Conservation (phyloP, 768 basidiomycete genomes). For the Lentinula guzmanii region DNA sequence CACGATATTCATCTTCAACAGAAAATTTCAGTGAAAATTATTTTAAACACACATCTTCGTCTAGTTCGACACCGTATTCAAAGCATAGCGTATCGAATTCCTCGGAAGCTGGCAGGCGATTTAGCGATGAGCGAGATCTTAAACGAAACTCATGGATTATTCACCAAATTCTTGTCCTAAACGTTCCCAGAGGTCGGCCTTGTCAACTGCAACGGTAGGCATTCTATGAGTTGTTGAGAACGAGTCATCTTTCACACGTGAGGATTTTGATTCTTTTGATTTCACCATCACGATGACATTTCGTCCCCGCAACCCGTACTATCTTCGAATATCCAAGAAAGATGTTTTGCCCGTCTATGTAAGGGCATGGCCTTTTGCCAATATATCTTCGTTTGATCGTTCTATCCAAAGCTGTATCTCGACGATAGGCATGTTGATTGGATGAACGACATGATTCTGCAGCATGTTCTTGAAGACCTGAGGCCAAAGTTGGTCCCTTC, state of each 20-base stretch:
- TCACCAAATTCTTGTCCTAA: constrained; percentile 81
- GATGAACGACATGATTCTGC: constrained; percentile 83
- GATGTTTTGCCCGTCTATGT: constrained; percentile 79
- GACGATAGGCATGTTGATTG: constrained; percentile 84
- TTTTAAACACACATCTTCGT: constrained; percentile 81
- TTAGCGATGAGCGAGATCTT: constrained; percentile 10
- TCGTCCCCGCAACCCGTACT: constrained; percentile 69
- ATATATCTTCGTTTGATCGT: neutral
- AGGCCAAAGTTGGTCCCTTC: constrained; percentile 52
- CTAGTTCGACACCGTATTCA: constrained; percentile 95
- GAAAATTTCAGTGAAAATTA: neutral
- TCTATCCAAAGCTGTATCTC: constrained; percentile 59
- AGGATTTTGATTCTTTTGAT: neutral
- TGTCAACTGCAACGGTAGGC: constrained; percentile 96
- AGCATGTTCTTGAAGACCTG: constrained; percentile 75
- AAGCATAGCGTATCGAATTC: constrained; percentile 96
- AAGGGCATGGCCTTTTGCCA: constrained; percentile 13
- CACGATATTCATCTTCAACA: neutral
- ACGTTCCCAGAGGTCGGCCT: constrained; percentile 86
- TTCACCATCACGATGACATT: constrained; percentile 31
- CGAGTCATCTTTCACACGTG: neutral
- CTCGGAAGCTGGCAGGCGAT: constrained; percentile 61
- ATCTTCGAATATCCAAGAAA: constrained; percentile 72
- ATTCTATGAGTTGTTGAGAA: constrained; percentile 29
- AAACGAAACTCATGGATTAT: constrained; percentile 11